These are phyloP conservation scores for Corinectria fuckeliana DNA, from an alignment of 2,329 filamentous ascomycete genomes.

Conservation along the genomic window DNA sequence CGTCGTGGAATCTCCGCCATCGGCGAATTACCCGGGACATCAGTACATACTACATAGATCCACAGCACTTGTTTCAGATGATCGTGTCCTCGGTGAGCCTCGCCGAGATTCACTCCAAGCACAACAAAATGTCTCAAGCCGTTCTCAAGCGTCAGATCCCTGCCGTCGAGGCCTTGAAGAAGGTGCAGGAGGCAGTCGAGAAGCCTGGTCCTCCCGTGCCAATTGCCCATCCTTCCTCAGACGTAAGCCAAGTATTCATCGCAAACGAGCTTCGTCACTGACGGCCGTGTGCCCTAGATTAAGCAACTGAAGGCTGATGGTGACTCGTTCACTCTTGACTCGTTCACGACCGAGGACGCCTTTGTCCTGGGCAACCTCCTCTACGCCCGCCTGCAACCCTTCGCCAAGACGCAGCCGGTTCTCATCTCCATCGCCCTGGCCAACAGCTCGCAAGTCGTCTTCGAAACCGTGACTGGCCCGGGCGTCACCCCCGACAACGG, in stretches of 20 bases:
- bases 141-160: conserved; percentile 24
- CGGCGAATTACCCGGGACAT: too few relatives aligned
- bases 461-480: conserved; percentile 71
- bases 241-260: conserved; percentile 18
- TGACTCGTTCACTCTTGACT: conserved; percentile 52
- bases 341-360: conserved; percentile 70
- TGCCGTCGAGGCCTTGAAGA: conserved; percentile 23
- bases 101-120: conserved; percentile 5
- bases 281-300: conserved; percentile 28
- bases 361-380: conserved; percentile 70
- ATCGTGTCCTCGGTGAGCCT: not conserved
- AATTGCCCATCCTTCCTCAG: conserved; percentile 29
- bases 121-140: conserved; percentile 27
- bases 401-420: conserved; percentile 51
- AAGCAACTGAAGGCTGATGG: conserved; percentile 43
- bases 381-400: conserved; percentile 65
- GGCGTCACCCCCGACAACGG: conserved; percentile 77
- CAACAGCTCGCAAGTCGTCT: conserved; percentile 66
- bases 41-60: too few relatives aligned
- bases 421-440: conserved; percentile 71
- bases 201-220: conserved; percentile 13
- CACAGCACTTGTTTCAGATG: too few relatives aligned
- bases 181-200: conserved; percentile 30
- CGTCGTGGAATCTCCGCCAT: too few relatives aligned
- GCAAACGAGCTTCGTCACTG: not conserved